Base-by-base conservation (phyloP, 176 grass and related monocot genomes). In the Raddia guianensis region DNA sequence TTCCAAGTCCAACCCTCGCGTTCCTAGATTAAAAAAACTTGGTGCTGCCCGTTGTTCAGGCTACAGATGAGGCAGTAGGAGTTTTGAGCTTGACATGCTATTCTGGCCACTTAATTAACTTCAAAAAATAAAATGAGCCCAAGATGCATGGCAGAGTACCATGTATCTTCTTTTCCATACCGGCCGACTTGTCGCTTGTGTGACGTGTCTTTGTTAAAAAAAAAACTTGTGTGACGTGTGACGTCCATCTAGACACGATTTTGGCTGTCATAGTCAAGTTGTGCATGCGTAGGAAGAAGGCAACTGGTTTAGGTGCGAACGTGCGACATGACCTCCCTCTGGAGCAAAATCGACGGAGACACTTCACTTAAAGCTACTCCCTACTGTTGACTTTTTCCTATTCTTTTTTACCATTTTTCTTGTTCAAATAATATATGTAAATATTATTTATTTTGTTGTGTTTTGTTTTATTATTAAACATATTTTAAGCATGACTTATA, bases 31-130 rank as follows among this genome's bases (percentile, higher is more conserved):
- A 27, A 2, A 1, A 48, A 76, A 35, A 37, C 43, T 45, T 53
- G 34, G 56, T 42, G 68, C 5, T 74, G 75, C 52, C 80, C 42
- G 14, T 60, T 67, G 67, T 7, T 14, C 10, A 57, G 61, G 68
- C 71, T 42, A 67, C 16, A 57, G 27, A 15, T 9, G 42, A 46
- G 57, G 72, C 20, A 57, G n/a, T 5, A 21, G 63, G 11, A 46
- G 43, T 37, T 37, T 15, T 63, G 11, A 46, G 43, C 45, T 70
- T n/a, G 18, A 42, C 62, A 34, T 47, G 18, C 4, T 58, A 44
- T 52, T 83, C 16, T 10, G 35, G 4, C 34, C 47, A 64, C 18
- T 48, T 16, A 11, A 49, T 48, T 16, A 11, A 49, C 16, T 57
- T 48, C 35, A 8, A 12, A 2, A 40, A 2, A 40, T 40, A 40